Conservation (phyloP, 805 yeast genomes). For the Candida schatavii region DNA sequence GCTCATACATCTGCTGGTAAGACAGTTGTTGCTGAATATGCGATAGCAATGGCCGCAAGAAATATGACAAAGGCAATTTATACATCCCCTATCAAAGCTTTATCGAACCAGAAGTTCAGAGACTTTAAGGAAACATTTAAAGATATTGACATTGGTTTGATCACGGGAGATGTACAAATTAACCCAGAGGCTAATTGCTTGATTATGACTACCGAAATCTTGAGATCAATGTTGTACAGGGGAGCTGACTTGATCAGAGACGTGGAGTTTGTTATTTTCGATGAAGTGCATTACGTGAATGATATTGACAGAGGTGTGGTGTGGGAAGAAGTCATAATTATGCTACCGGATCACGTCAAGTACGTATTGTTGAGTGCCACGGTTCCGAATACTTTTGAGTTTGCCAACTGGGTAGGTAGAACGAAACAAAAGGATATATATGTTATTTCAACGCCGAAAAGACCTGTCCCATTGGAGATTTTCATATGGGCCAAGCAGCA, state of each 20-base stretch:
- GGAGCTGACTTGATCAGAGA: constrained; percentile 97
- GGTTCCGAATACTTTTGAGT: constrained; percentile 96
- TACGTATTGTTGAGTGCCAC: constrained; percentile 91
- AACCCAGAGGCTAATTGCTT: constrained; percentile 95
- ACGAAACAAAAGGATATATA: constrained; percentile 94
- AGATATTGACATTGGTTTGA: constrained; percentile 84
- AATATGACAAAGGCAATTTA: constrained; percentile 97
- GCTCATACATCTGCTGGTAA: constrained; percentile 99
- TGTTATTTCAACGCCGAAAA: constrained; percentile 91
- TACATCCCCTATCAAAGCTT: constrained; percentile 92
- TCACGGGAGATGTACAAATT: constrained; percentile 97
- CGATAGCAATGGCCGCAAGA: constrained; percentile 93
- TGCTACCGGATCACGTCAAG: constrained; percentile 95
- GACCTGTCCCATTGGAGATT: constrained; percentile 94
- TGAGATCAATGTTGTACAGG: constrained; percentile 90
- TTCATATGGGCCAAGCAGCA: constrained; percentile 79
- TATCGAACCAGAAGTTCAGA: constrained; percentile 85
- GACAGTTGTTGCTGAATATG: constrained; percentile 97
- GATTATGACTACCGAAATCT: constrained; percentile 96
- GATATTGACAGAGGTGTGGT: constrained; percentile 98
- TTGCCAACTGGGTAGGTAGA: constrained; percentile 98
- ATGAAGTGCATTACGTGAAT: constrained; percentile 96
- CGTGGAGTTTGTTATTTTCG: constrained; percentile 95
- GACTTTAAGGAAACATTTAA: constrained; percentile 79
- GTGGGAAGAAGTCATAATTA: constrained; percentile 98